These are phyloP conservation scores for Pugionium cornutum DNA, from an alignment of 345 rosid species.

Conservation along the genomic window DNA sequence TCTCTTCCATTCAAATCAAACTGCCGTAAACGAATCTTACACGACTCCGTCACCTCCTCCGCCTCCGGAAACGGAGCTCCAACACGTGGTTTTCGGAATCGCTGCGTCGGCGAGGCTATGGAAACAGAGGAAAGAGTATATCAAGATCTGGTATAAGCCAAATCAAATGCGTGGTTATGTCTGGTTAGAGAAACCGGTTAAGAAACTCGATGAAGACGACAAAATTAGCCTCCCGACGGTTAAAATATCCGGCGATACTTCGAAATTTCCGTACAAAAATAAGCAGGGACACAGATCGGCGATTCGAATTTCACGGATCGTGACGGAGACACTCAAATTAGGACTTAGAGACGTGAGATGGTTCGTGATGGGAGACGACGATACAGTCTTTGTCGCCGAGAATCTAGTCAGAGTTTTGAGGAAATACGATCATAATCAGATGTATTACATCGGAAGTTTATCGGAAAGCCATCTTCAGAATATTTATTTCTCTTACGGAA, in stretches of 20 bases:
- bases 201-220: conserved; percentile 32
- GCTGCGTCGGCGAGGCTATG: conserved; percentile 95
- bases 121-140: conserved; percentile 82
- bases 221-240: conserved; percentile 53
- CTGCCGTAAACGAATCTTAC: conserved; percentile 6
- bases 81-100: conserved; percentile 84
- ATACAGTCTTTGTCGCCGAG: conserved; percentile 83
- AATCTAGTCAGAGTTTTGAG: conserved; percentile 72
- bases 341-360: conserved; percentile 75
- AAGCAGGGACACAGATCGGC: conserved; percentile 94
- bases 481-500: conserved; percentile 87
- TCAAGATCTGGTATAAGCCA: conserved; percentile 81
- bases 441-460: conserved; percentile 90
- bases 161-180: conserved; percentile 77
- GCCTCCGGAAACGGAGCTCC: conserved; percentile 46
- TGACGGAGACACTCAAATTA: conserved; percentile 78
- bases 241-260: conserved; percentile 75
- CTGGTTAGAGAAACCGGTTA: conserved; percentile 72
- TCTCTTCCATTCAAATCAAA: conserved; percentile 29
- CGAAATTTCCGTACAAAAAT: conserved; percentile 69
- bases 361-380: conserved; percentile 99
- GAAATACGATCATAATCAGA: conserved; percentile 83
- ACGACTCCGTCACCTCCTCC: conserved; percentile 22
- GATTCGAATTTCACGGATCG: conserved; percentile 85
- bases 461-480: conserved; percentile 97